Percentiles rank a stretch among this genome's conserved stretches.
phyloP scores from a whole-genome alignment of 257 asterid genomes.

The Solanum chiquidenum region DNA sequence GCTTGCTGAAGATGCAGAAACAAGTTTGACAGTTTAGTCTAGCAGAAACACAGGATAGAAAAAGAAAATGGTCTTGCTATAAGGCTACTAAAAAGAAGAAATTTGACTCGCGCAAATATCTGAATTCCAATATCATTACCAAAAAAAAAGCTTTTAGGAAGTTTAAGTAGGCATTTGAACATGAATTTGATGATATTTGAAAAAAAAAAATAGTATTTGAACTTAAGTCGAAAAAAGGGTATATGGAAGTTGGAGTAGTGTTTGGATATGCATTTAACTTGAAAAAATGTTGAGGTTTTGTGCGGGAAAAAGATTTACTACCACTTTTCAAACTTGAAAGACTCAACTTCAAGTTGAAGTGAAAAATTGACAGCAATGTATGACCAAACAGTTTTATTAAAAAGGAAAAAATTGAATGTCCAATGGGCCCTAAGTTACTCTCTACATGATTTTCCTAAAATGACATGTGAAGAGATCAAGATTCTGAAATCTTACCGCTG shows the following conservation, averaged over 20 bases:
- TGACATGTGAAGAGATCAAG: neutral
- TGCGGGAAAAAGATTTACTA: neutral
- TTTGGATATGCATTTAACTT: neutral
- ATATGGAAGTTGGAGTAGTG: neutral
- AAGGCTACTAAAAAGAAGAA: neutral
- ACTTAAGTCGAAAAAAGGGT: neutral
- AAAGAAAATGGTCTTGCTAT: neutral
- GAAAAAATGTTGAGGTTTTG: neutral
- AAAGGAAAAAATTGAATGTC: neutral
- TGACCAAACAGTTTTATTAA: neutral
- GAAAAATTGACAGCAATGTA: neutral
- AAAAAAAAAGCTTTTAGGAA: neutral
- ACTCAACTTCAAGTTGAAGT: neutral
- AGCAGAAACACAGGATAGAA: neutral
- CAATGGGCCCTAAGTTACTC: neutral
- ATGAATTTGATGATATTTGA: neutral
- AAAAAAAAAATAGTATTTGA: neutral
- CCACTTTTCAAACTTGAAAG: neutral
- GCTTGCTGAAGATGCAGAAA: slow-evolving; percentile 34
- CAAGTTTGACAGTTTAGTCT: neutral
- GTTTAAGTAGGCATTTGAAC: neutral
- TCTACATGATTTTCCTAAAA: neutral
- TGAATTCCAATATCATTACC: neutral
- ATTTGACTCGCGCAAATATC: neutral
- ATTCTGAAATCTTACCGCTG: slow-evolving; percentile 41